Evolutionary conservation across 371 early-diverging fungal species (phyloP).

Genomic region (Neoconidiobolus thromboides): DNA sequence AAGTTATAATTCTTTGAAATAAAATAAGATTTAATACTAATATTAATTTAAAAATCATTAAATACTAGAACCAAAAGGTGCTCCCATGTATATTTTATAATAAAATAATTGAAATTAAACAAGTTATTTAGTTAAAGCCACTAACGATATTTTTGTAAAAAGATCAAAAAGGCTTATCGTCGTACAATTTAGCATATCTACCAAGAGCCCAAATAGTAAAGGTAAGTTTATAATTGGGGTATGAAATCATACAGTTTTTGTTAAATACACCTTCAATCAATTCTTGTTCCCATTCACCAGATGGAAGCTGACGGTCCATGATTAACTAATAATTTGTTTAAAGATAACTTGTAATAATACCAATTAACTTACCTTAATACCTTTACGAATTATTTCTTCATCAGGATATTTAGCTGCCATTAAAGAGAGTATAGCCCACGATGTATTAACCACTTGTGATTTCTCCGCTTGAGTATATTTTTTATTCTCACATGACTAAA

Average conservation of each 20-base stretch:
- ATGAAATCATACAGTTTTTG: conserved; percentile 80
- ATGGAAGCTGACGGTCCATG: conserved; percentile 65
- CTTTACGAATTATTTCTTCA: conserved; percentile 46
- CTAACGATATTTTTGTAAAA: too few relatives aligned
- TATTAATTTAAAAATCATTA: too few relatives aligned
- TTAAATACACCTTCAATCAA: conserved; percentile 95
- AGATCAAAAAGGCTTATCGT: neutral
- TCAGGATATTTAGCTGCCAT: conserved; percentile 78
- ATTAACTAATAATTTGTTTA: conserved; percentile 21
- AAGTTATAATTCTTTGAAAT: too few relatives aligned
- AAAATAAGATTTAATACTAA: too few relatives aligned
- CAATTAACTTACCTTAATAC: conserved; percentile 23
- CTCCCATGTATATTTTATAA: too few relatives aligned
- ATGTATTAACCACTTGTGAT: conserved; percentile 83
- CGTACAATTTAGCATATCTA: conserved; percentile 49
- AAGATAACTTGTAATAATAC: neutral
- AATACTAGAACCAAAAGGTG: too few relatives aligned
- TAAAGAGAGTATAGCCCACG: conserved; percentile 71
- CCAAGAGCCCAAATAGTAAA: conserved; percentile 94
- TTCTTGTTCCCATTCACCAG: conserved; percentile 93
- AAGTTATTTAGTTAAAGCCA: too few relatives aligned
- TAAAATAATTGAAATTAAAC: too few relatives aligned
- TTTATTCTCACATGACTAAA: conserved; percentile 46
- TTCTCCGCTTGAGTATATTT: conserved; percentile 37
- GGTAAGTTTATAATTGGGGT: conserved; percentile 88